Evolutionary conservation across 768 basidiomycete species (phyloP), one percentile per base, ranked within the genome.

Genomic region (Mycena crocata): DNA sequence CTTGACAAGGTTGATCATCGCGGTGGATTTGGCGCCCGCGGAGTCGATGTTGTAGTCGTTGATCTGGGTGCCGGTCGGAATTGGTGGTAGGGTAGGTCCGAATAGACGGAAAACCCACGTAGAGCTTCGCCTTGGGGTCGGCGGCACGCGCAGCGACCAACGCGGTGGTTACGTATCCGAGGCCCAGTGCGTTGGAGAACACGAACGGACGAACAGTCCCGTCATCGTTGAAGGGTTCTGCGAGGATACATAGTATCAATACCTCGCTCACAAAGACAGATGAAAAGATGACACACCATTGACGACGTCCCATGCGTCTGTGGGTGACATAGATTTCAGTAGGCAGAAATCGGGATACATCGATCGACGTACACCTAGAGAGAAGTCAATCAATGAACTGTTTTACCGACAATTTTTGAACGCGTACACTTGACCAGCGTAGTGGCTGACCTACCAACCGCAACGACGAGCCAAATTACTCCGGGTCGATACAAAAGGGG

Each of bases 391-490:
- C 34, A 49, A 32, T 28, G 39, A 21, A 31, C 40, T 5, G 34
- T 15, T 26, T 52, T 13, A 19, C 48, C 12, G 10, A 40, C 19
- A 4, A 28, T 34, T 5, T 28, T 13, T 44, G 21, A 57, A 9
- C 30, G 72, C 77, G 70, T 66, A 88, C 82, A 87, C 78, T 73
- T 86, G 71, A 26, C 88, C 88, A 68, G 80, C 83, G 73, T 85
- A 89, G 62, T 85, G 86, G 9, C 78, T 75, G n/a, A 69, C 63
- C 67, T 68, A 49, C n/a, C n/a, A 2, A 30, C 13, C 24, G 1
- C 32, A 15, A 23, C 3, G 10, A 42, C 23, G 34, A 21, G 1
- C 3, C 34, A n/a, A 2, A 26, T 49, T 17, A 49, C 7, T 52
- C 17, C n/a, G 8, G 32, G 35, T 3, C 13, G 7, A 14, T 19